phyloP scores from a whole-genome alignment of 2,329 filamentous ascomycete genomes.

The Bipolaris zeicola region DNA sequence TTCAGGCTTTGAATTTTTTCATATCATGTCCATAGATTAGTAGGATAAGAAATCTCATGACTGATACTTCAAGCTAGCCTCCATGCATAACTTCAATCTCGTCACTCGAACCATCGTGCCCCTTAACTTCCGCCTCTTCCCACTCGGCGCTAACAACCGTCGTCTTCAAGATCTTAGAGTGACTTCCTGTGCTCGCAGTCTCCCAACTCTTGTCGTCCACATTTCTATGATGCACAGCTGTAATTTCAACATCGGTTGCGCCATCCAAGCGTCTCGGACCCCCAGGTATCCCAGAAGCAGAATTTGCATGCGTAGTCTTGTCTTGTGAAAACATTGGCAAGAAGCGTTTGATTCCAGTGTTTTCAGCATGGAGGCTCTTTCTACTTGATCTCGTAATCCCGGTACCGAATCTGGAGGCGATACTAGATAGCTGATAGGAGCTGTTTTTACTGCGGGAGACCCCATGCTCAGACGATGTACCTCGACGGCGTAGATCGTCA shows the following conservation, averaged over 20 bases:
- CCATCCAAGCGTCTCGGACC: conserved; percentile 40
- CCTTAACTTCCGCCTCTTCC: conserved; percentile 35
- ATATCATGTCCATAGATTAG: background rate
- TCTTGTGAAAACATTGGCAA: conserved; percentile 38
- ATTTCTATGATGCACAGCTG: conserved; percentile 22
- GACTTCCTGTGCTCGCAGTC: conserved; percentile 40
- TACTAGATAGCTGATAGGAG: conserved; percentile 40
- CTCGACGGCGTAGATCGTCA: conserved; percentile 41
- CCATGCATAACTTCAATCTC: conserved; percentile 30
- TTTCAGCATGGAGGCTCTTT: conserved; percentile 25
- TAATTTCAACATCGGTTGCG: conserved; percentile 40
- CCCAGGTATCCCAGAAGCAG: conserved; percentile 43
- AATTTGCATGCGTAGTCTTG: conserved; percentile 38
- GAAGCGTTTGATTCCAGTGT: conserved; percentile 32
- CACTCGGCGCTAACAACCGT: conserved; percentile 44
- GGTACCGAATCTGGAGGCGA: conserved; percentile 10
- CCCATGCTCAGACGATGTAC: conserved; percentile 35
- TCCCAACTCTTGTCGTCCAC: conserved; percentile 38
- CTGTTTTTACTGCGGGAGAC: conserved; percentile 35
- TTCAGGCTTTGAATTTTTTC: too few species aligned
- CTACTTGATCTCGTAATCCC: conserved; percentile 12
- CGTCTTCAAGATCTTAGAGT: conserved; percentile 45
- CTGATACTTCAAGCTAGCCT: background rate
- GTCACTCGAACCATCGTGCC: conserved; percentile 23
- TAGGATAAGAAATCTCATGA: background rate